A percentile compares a stretch with the other conserved stretches of the same genome.
Conservation (phyloP, 2,329 filamentous ascomycete genomes). For the Neurospora sp. region DNA sequence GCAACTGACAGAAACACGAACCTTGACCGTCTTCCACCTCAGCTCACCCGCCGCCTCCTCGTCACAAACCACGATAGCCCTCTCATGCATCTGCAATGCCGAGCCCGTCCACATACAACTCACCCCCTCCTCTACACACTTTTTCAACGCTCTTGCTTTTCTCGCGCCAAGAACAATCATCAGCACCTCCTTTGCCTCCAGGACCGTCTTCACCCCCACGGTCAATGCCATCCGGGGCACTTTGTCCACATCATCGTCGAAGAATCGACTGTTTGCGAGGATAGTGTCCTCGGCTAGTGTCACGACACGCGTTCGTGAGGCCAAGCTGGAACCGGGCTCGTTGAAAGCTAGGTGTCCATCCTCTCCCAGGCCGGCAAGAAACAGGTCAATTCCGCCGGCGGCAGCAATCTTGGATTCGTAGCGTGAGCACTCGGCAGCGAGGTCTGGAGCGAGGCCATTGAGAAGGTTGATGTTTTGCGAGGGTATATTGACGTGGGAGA, state of each 20-base stretch:
- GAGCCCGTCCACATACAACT: constrained; percentile 78
- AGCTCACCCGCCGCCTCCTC: constrained; percentile 59
- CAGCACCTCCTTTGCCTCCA: constrained; percentile 64
- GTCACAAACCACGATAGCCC: constrained; percentile 65
- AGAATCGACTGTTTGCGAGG: constrained; percentile 65
- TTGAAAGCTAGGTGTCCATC: constrained; percentile 79
- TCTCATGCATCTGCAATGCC: constrained; percentile 61
- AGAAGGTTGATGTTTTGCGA: constrained; percentile 64
- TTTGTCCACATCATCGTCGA: constrained; percentile 52
- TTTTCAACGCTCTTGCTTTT: constrained; percentile 63
- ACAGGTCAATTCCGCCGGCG: constrained; percentile 65
- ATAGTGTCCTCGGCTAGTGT: constrained; percentile 72
- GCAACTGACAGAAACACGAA: constrained; percentile 5
- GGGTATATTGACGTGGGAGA: constrained; percentile 62
- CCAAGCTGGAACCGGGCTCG: constrained; percentile 64
- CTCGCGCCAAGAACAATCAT: constrained; percentile 65
- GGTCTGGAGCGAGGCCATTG: constrained; percentile 60
- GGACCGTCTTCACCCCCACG: constrained; percentile 43
- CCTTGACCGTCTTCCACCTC: constrained; percentile 55
- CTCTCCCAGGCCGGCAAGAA: constrained; percentile 66
- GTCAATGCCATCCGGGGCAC: constrained; percentile 65
- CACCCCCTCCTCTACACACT: constrained; percentile 63
- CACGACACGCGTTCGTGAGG: constrained; percentile 64
- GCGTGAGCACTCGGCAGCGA: constrained; percentile 59
- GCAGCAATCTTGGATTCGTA: constrained; percentile 63